These are phyloP conservation scores for Aspergillus novoparasiticus DNA, from an alignment of 2,329 filamentous ascomycete genomes.

Conservation along the genomic window DNA sequence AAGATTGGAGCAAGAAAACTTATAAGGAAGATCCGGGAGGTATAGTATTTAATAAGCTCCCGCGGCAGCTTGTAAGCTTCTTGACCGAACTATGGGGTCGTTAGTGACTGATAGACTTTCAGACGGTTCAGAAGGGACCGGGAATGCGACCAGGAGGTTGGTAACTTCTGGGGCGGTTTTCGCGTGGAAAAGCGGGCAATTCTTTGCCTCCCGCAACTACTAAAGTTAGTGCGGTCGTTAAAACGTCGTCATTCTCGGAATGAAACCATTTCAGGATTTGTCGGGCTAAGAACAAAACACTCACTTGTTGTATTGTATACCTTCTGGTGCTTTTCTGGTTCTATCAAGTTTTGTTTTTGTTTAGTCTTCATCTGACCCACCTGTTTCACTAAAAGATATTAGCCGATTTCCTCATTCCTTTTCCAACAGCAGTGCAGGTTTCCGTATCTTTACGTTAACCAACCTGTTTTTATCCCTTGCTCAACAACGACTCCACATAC, in stretches of 20 bases:
- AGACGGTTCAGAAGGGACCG: constrained; percentile 20
- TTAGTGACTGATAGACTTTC: constrained; percentile 25
- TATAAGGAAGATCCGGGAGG: not conserved
- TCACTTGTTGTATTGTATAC: constrained; percentile 8
- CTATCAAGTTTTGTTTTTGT: not conserved
- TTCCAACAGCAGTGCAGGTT: not conserved
- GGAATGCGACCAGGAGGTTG: constrained; percentile 27
- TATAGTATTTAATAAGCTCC: constrained; percentile 13
- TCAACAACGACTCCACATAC: not conserved
- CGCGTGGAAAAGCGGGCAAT: constrained; percentile 25
- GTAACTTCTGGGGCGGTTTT: constrained; percentile 31
- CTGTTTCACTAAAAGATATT: not conserved
- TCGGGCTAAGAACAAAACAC: constrained; percentile 3
- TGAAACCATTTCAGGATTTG: constrained; percentile 18
- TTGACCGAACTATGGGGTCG: constrained; percentile 14
- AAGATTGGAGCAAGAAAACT: not conserved
- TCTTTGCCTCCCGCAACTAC: constrained; percentile 21
- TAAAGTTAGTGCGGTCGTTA: constrained; percentile 22
- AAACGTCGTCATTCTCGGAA: constrained; percentile 10
- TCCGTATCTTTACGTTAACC: not conserved
- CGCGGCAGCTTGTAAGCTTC: constrained; percentile 9
- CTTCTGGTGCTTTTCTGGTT: not conserved
- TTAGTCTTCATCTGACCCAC: not conserved
- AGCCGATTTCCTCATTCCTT: not conserved
- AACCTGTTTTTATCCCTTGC: not conserved